Percentiles rank a stretch among this genome's conserved stretches.
Evolutionary conservation across 805 yeast genomes (phyloP).

Genomic region (Hanseniaspora mollemarum): DNA sequence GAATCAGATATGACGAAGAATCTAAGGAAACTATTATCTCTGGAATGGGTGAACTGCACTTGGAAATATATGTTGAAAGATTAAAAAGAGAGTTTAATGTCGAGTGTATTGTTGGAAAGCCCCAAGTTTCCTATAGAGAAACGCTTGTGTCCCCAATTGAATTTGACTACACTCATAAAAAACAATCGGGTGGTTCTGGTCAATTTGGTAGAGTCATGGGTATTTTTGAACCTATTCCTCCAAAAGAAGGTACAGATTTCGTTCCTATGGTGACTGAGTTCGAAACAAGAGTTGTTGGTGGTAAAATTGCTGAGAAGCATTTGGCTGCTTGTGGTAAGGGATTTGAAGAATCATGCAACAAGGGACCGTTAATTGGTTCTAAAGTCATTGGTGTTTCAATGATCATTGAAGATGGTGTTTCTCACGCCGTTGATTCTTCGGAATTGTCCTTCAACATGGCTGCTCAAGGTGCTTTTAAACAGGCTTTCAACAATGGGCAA

Average conservation of each 20-base stretch:
- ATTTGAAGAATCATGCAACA: constrained; percentile 84
- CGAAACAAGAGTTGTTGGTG: constrained; percentile 85
- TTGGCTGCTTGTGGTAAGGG: constrained; percentile 90
- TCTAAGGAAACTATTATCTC: constrained; percentile 78
- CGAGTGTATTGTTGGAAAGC: constrained; percentile 90
- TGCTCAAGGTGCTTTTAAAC: constrained; percentile 79
- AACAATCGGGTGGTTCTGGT: constrained; percentile 99
- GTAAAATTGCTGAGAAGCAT: constrained; percentile 91
- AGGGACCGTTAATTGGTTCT: constrained; percentile 95
- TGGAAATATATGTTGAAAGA: constrained; percentile 96
- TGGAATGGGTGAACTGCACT: constrained; percentile 96
- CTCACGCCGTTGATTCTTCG: constrained; percentile 93
- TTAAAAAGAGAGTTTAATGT: constrained; percentile 95
- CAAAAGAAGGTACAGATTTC: constrained; percentile 24
- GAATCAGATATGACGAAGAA: constrained; percentile 86
- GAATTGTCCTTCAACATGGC: constrained; percentile 94
- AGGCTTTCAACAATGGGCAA: constrained; percentile 70
- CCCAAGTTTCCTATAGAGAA: constrained; percentile 97
- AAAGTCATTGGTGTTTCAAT: constrained; percentile 83
- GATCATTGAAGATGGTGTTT: constrained; percentile 93
- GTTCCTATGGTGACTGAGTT: constrained; percentile 36
- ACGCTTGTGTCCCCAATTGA: constrained; percentile 60
- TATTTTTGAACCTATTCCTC: constrained; percentile 50
- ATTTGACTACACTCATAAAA: constrained; percentile 92
- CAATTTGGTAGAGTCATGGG: constrained; percentile 97